These are phyloP conservation scores for Castanopsis chinensis DNA, from an alignment of 306 rosid genomes.

Conservation along the genomic window DNA sequence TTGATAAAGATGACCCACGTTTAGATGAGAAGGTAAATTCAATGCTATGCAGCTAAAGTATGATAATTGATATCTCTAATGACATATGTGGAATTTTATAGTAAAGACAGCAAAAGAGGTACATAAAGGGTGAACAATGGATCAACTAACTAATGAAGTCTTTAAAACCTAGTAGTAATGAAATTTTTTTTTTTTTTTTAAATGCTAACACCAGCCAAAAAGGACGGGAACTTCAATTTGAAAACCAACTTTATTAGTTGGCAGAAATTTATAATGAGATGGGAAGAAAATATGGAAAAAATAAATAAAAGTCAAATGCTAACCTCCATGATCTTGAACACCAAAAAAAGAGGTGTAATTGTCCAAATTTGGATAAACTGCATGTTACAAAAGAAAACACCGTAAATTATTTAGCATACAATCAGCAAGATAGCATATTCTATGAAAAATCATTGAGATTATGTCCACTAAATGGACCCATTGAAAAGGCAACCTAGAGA, in stretches of 20 bases:
- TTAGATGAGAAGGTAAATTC: no score
- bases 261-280: background rate
- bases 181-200: background rate
- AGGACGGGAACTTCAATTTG: background rate
- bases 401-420: slow-evolving; percentile 9
- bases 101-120: background rate
- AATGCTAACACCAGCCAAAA: background rate
- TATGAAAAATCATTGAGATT: no score
- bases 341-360: slow-evolving; percentile 79
- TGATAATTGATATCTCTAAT: no score
- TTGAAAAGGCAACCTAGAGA: background rate
- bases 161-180: background rate
- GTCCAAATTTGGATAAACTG: slow-evolving; percentile 73
- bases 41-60: no score
- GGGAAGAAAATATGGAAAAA: slow-evolving; percentile 11
- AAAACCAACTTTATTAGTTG: background rate
- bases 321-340: slow-evolving; percentile 97
- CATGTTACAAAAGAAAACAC: slow-evolving; percentile 58
- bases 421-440: background rate
- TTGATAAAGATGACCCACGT: no score
- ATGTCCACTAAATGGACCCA: background rate
- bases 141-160: background rate
- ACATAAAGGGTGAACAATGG: background rate
- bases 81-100: no score
- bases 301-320: slow-evolving; percentile 8